Conservation (phyloP, 352 stramenopile genomes). For the Phytopythium sindhum region DNA sequence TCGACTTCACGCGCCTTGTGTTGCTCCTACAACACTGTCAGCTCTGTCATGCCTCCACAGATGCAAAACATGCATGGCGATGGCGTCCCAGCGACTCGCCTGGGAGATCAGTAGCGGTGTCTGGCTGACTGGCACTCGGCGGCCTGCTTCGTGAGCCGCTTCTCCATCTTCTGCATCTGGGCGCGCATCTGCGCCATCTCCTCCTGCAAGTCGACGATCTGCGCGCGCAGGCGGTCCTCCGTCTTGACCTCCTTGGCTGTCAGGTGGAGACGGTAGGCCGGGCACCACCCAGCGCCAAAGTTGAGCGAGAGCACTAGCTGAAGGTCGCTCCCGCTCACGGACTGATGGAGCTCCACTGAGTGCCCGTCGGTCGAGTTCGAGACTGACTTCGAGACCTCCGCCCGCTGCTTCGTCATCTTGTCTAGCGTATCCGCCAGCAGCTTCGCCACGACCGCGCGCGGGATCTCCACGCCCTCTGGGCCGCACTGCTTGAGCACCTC, state of each 20-base stretch:
- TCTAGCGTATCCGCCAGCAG: conserved; percentile 1
- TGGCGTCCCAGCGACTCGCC: not conserved
- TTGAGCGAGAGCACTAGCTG: not conserved
- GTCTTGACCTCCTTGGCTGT: not conserved
- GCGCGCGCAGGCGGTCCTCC: conserved; percentile 3
- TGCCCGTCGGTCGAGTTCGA: not conserved
- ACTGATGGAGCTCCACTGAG: not conserved
- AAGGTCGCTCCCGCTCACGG: not conserved
- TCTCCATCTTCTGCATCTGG: not conserved
- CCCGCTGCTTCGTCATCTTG: not conserved
- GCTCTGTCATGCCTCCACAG: not conserved
- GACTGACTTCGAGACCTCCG: not conserved
- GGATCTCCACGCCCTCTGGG: conserved; percentile 1
- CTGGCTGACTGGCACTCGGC: not conserved
- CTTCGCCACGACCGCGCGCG: not conserved
- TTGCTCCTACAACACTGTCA: not conserved
- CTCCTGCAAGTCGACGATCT: conserved; percentile 2
- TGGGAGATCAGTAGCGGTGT: not conserved
- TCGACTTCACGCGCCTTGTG: not conserved
- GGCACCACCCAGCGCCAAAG: conserved; percentile 2
- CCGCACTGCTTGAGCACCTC: conserved; percentile 1
- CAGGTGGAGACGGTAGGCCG: not conserved
- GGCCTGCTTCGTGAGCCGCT: not conserved
- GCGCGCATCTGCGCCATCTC: not conserved
- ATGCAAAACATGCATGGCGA: not conserved